Evolutionary conservation across 1,284 basidiomycete genomes (phyloP).

Genomic region (Stygiomarasmius scandens): DNA sequence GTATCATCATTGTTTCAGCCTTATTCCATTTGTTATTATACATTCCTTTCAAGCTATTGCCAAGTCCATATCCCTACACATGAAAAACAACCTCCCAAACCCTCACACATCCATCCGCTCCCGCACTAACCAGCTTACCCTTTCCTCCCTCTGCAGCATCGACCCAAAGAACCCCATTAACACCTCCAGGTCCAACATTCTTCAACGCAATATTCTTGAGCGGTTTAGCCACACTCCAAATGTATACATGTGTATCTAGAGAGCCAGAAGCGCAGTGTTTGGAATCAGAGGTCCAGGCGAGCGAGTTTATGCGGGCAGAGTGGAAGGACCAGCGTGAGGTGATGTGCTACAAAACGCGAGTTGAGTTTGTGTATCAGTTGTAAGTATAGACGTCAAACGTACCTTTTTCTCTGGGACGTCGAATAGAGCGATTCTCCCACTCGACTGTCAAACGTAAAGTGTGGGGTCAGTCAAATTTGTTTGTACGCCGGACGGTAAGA

Average conservation of each 20-base stretch:
- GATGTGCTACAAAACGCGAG: constrained; percentile 43
- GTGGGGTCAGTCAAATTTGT: not conserved
- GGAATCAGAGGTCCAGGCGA: constrained; percentile 79
- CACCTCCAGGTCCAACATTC: constrained; percentile 84
- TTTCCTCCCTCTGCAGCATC: constrained; percentile 38
- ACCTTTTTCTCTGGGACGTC: constrained; percentile 71
- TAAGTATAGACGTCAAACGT: not conserved
- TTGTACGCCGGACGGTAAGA: not conserved
- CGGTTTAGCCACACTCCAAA: constrained; percentile 84
- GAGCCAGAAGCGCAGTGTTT: constrained; percentile 84
- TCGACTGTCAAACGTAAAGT: constrained; percentile 48
- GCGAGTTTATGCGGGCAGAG: constrained; percentile 77
- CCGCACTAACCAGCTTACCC: constrained; percentile 68
- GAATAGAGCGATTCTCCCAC: constrained; percentile 81
- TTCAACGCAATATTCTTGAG: constrained; percentile 83
- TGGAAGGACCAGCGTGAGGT: constrained; percentile 90
- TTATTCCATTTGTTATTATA: too few species aligned
- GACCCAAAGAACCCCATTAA: constrained; percentile 84
- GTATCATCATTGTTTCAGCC: too few species aligned
- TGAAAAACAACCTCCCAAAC: constrained; percentile 74
- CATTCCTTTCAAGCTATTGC: too few species aligned
- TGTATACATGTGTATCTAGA: constrained; percentile 89
- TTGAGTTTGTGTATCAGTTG: constrained; percentile 16
- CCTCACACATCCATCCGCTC: constrained; percentile 84
- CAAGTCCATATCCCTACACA: constrained; percentile 3